Conservation (phyloP, 352 stramenopile genomes). For the Blastocystis hominis region DNA sequence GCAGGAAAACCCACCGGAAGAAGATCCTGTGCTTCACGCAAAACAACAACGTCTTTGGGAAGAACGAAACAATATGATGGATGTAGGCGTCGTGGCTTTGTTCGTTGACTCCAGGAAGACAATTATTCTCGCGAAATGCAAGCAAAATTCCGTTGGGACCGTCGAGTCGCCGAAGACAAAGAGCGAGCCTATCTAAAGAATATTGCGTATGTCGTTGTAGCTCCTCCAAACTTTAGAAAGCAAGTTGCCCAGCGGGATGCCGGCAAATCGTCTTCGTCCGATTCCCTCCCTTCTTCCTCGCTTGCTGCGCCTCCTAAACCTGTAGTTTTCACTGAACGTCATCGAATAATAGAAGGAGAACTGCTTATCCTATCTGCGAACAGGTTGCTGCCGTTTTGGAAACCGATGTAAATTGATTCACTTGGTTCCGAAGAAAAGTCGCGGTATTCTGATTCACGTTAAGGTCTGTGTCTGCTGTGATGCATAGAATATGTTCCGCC, state of each 20-base stretch:
- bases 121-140: slow-evolving; percentile 22
- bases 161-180: neutral
- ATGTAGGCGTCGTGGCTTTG: neutral
- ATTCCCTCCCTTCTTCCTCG: neutral
- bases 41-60: slow-evolving; percentile 30
- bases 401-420: neutral
- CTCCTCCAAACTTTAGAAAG: neutral
- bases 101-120: slow-evolving; percentile 7
- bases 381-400: slow-evolving; percentile 49
- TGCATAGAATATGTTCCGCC: slow-evolving; percentile 26
- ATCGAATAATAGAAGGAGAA: neutral
- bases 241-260: neutral
- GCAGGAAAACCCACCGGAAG: neutral
- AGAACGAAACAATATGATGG: slow-evolving; percentile 43
- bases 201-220: neutral
- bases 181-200: neutral
- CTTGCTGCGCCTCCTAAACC: neutral
- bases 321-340: neutral
- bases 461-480: neutral
- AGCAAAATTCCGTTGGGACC: neutral
- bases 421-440: neutral
- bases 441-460: slow-evolving; percentile 44
- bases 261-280: neutral
- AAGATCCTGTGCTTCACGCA: neutral
- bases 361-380: slow-evolving; percentile 45